A percentile compares a stretch with the other conserved stretches of the same genome.
Evolutionary conservation across 129 eudicot species (phyloP).

Genomic region (Flaveria trinervia): DNA sequence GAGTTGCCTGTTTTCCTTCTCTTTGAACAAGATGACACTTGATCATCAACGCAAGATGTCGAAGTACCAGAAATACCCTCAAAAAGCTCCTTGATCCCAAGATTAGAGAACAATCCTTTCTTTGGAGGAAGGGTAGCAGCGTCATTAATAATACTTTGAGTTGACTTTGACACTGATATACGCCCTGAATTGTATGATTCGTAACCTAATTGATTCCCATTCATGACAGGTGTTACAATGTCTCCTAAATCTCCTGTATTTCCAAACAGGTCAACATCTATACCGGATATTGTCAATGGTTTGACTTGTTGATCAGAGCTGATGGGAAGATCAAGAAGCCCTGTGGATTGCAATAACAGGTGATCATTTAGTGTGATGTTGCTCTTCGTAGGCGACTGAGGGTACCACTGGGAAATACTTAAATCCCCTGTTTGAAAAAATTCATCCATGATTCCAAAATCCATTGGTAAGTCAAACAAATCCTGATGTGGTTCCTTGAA

Average conservation of each 20-base stretch:
- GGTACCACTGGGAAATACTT: slow-evolving; percentile 43
- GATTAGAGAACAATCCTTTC: slow-evolving; percentile 74
- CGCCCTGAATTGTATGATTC: slow-evolving; percentile 34
- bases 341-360: slow-evolving; percentile 37
- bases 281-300: slow-evolving; percentile 30
- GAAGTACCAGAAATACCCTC: slow-evolving; percentile 51
- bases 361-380: slow-evolving; percentile 38
- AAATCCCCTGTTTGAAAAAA: slow-evolving; percentile 44
- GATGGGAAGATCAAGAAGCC: slow-evolving; percentile 18
- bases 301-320: slow-evolving; percentile 36
- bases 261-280: slow-evolving; percentile 39
- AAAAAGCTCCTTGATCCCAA: slow-evolving; percentile 72
- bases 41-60: slow-evolving; percentile 60
- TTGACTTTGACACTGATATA: slow-evolving; percentile 26
- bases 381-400: slow-evolving; percentile 37
- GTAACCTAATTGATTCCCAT: slow-evolving; percentile 32
- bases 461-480: slow-evolving; percentile 37
- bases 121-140: slow-evolving; percentile 30
- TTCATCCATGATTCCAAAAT: slow-evolving; percentile 44
- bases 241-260: slow-evolving; percentile 43
- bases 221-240: slow-evolving; percentile 37
- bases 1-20: slow-evolving; percentile 54
- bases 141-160: slow-evolving; percentile 26
- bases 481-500: slow-evolving; percentile 36
- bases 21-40: slow-evolving; percentile 43